phyloP scores from a whole-genome alignment of 2,329 filamentous ascomycete species.

The Aspergillus amoenus region DNA sequence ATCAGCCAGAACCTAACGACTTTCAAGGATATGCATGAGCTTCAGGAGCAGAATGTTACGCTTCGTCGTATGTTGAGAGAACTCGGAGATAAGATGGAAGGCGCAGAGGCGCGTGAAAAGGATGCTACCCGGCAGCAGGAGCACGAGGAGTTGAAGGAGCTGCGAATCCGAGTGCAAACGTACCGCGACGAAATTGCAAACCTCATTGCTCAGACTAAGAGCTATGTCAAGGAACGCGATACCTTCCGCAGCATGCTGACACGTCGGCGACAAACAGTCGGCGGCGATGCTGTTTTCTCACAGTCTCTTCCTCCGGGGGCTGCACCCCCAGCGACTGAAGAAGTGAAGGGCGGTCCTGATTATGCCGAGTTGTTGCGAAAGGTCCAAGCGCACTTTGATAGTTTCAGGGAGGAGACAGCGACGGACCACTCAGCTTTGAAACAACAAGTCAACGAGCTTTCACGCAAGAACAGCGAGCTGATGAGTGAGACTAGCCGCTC shows the following conservation, averaged over 20 bases:
- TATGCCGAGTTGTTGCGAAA: constrained; percentile 80
- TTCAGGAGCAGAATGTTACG: constrained; percentile 86
- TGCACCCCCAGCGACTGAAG: constrained; percentile 46
- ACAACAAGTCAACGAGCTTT: constrained; percentile 78
- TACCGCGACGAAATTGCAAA: constrained; percentile 83
- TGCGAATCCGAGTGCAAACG: constrained; percentile 71
- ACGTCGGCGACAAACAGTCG: constrained; percentile 65
- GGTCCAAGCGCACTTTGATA: constrained; percentile 84
- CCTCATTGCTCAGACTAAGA: constrained; percentile 80
- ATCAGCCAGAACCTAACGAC: constrained; percentile 88
- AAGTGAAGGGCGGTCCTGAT: constrained; percentile 60
- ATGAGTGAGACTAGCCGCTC: constrained; percentile 79
- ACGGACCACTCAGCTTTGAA: constrained; percentile 80
- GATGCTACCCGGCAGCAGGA: constrained; percentile 55
- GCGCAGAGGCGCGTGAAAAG: constrained; percentile 72
- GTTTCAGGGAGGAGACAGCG: constrained; percentile 80
- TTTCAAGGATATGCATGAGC: constrained; percentile 79
- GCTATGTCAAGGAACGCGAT: constrained; percentile 91
- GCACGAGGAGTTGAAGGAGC: constrained; percentile 68
- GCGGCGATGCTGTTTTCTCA: constrained; percentile 65
- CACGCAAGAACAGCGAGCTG: constrained; percentile 76
- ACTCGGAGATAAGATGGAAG: constrained; percentile 86
- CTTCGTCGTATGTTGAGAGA: constrained; percentile 79
- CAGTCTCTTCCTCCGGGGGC: constrained; percentile 63
- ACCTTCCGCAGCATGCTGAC: constrained; percentile 96